Conservation (phyloP, 257 asterid species). For the Asclepias syriaca region DNA sequence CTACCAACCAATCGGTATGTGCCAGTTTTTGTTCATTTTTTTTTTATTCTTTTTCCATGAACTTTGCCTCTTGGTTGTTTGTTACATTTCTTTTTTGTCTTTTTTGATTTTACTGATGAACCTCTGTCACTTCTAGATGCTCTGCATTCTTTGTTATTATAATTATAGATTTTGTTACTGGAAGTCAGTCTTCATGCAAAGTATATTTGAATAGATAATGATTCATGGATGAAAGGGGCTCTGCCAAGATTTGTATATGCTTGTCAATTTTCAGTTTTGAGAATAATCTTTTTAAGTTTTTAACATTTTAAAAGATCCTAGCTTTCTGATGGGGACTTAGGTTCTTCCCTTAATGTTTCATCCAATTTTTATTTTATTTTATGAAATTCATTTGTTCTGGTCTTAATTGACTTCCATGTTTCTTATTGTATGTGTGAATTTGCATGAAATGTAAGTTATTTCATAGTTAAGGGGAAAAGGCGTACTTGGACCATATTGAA, state of each 20-base stretch:
- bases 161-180: not conserved
- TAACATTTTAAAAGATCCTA: not conserved
- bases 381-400: not conserved
- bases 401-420: not conserved
- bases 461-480: not conserved
- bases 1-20: conserved; percentile 94
- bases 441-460: not conserved
- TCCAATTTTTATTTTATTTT: too few relatives aligned
- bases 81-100: not conserved
- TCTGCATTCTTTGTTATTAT: not conserved
- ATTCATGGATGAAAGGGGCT: not conserved
- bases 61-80: not conserved
- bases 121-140: not conserved
- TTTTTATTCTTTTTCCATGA: not conserved
- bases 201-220: not conserved
- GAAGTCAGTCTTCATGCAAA: not conserved
- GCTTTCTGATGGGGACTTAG: not conserved
- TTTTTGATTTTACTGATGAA: not conserved
- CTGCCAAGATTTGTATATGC: not conserved
- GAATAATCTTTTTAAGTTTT: not conserved
- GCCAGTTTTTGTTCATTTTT: conserved; percentile 1
- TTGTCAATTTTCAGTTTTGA: not conserved
- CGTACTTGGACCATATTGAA: not conserved
- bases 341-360: not conserved
- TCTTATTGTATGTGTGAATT: conserved; percentile 1